A percentile compares a stretch with the other conserved stretches of the same genome.
phyloP scores from a whole-genome alignment of 176 grass and related monocot genomes.

The Rhynchospora breviuscula region DNA sequence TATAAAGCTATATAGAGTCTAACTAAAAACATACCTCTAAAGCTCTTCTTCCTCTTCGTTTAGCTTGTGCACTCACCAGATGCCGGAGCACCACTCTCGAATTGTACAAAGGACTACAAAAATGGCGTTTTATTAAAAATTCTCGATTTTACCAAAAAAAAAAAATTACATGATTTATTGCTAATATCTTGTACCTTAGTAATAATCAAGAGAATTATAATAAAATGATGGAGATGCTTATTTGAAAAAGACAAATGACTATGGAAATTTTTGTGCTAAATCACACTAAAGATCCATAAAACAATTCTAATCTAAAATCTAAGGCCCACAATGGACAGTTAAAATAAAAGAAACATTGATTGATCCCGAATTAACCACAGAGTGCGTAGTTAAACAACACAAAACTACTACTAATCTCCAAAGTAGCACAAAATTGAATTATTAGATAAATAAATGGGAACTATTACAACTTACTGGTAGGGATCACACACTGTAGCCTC shows the following conservation, averaged over 20 bases:
- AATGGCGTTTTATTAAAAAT: not conserved
- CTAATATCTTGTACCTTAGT: not conserved
- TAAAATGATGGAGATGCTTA: not conserved
- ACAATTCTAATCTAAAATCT: not conserved
- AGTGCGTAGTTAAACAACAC: not conserved
- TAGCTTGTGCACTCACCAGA: conserved; percentile 65
- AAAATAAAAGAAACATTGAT: not conserved
- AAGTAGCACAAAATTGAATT: not conserved
- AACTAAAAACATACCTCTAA: conserved; percentile 52
- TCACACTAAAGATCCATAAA: not conserved
- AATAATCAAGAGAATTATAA: not conserved
- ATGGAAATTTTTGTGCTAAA: not conserved
- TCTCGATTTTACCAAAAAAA: not conserved
- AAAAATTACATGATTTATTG: not conserved
- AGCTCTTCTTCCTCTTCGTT: conserved; percentile 79
- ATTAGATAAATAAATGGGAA: not conserved
- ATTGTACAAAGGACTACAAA: conserved; percentile 53
- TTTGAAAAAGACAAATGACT: not conserved
- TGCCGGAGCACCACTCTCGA: conserved; percentile 83
- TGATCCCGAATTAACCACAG: not conserved
- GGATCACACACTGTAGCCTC: conserved; percentile 85
- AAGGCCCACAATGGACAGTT: not conserved
- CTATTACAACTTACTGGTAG: conserved; percentile 47
- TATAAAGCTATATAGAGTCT: not conserved
- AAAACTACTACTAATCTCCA: not conserved